Base-by-base conservation (phyloP, 805 yeast species). In the Dipodascus geniculatus region DNA sequence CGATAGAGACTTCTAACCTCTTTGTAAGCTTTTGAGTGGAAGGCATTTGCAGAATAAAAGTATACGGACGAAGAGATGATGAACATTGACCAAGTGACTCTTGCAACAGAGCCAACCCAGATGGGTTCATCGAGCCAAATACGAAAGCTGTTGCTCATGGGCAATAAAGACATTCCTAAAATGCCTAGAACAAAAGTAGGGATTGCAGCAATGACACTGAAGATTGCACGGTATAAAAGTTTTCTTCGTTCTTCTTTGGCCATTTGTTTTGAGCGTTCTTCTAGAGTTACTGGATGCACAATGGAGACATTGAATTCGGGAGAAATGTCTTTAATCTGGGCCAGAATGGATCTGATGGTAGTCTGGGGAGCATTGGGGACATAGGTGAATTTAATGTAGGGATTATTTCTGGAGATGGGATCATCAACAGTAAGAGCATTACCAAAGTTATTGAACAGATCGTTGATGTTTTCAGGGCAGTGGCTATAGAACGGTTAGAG, bases 31-130 rank as follows among this genome's bases (percentile, higher is more conserved):
- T 84, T 85, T 14, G 69, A 60, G 60, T 85, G 93, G 68, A 85
- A 85, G 1, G 82, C 73, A 61, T 81, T 86, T 22, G 86, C 90
- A 0, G 86, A 83, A 64, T 80, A 81, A 62, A 85, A 82, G 61
- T 83, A 85, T 0, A 83, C 83, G 0, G 89, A 88, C 0, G 91
- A 82, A 49, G 89, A 75, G 53, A 84, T 66, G 48, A 81, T 65
- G 54, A 85, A 74, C 53, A 85, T 66, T 3, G 81, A 74, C 87
- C 89, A 83, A n/a, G 78, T 75, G 54, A 74, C 78, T 49, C 87
- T 65, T 1, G 82, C 70, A 1, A 76, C 83, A 57, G 77, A 76
- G 0, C 87, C 87, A 1, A 64, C 71, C 85, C 85, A 80, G 22
- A 81, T 61, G 0, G 87, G 84, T 54, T 72, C 74, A 63, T 79